Evolutionary conservation across 1,139 yeast genomes (phyloP).

Genomic region (Kodamaea arcana): DNA sequence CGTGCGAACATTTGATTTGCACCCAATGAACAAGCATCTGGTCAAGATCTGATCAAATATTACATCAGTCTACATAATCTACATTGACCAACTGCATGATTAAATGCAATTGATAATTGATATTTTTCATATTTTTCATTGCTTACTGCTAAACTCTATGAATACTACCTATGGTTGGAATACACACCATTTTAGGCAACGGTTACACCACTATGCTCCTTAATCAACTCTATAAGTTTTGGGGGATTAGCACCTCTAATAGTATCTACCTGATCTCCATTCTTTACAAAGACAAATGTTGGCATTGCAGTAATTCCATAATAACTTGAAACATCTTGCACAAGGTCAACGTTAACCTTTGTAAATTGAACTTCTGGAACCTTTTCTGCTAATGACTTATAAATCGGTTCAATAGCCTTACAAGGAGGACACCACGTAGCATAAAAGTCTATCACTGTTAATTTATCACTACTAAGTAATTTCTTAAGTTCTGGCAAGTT

Average conservation of each 20-base stretch:
- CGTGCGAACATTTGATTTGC: too few species aligned
- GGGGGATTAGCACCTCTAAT: conserved; percentile 33
- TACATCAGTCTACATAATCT: too few species aligned
- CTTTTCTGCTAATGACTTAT: conserved; percentile 30
- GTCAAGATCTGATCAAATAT: too few species aligned
- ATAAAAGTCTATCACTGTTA: conserved; percentile 38
- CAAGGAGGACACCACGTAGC: conserved; percentile 50
- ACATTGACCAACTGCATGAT: too few species aligned
- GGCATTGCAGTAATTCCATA: conserved; percentile 35
- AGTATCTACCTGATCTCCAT: conserved; percentile 30
- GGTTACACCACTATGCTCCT: conserved; percentile 22
- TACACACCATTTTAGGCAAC: too few species aligned
- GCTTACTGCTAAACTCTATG: too few species aligned
- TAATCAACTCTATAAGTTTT: conserved; percentile 22
- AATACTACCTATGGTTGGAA: too few species aligned
- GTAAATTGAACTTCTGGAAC: conserved; percentile 38
- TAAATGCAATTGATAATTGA: too few species aligned
- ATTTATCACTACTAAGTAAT: conserved; percentile 20
- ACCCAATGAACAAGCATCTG: too few species aligned
- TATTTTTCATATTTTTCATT: too few species aligned
- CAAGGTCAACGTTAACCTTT: conserved; percentile 34
- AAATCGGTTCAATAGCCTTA: conserved; percentile 40
- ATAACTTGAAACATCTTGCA: conserved; percentile 27
- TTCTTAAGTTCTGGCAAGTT: conserved; percentile 17
- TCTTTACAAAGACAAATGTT: conserved; percentile 28